phyloP scores from a whole-genome alignment of 2,329 filamentous ascomycete species.

The Cladosporium sp. region DNA sequence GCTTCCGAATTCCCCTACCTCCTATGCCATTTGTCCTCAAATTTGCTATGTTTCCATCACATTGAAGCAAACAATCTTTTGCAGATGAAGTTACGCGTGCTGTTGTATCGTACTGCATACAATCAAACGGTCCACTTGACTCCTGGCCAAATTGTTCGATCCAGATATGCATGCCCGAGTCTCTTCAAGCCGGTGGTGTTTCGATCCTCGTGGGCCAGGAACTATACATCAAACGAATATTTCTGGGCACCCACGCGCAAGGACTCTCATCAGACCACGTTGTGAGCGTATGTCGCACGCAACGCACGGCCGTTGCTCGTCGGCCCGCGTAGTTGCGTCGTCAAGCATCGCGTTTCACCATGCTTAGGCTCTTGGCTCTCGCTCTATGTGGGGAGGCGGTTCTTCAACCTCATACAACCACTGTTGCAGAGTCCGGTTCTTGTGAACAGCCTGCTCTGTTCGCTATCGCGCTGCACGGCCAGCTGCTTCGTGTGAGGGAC shows the following conservation, averaged over 20 bases:
- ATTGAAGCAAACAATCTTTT: neutral
- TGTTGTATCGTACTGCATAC: neutral
- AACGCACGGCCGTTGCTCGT: neutral
- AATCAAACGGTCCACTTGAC: neutral
- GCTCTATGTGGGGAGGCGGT: constrained; percentile 10
- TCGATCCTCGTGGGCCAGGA: constrained; percentile 6
- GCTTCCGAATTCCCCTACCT: neutral
- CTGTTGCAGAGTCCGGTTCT: constrained; percentile 11
- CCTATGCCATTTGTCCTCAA: neutral
- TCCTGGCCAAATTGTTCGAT: constrained; percentile 26
- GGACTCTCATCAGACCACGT: neutral
- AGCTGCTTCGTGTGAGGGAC: neutral
- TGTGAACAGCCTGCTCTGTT: neutral
- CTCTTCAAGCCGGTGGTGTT: neutral
- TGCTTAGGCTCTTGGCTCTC: constrained; percentile 12
- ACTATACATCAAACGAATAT: constrained; percentile 11
- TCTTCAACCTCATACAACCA: constrained; percentile 17
- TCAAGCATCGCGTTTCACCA: constrained; percentile 10
- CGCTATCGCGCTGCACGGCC: neutral
- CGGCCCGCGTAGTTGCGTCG: constrained; percentile 3
- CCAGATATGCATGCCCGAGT: constrained; percentile 8
- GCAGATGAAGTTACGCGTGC: neutral
- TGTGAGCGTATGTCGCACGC: neutral
- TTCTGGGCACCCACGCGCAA: constrained; percentile 6
- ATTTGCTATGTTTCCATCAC: neutral